Evolutionary conservation across 163 green algal species (phyloP).

Genomic region (Prototheca cutis): DNA sequence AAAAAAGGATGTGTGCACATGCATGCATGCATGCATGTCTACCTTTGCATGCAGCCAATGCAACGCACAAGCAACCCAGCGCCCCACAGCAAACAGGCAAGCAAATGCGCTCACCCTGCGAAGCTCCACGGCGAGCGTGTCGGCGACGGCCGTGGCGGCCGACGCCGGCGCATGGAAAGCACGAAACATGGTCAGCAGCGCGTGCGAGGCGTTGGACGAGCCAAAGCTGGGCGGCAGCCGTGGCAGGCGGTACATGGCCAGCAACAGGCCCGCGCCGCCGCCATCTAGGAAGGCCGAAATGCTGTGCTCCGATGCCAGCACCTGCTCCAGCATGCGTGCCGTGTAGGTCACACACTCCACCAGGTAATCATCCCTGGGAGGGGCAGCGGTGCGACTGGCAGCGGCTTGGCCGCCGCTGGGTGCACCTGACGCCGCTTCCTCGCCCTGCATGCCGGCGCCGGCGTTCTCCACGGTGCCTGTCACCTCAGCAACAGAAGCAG

Average conservation of each 20-base stretch:
- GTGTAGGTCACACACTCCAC: conserved; percentile 59
- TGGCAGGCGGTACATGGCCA: conserved; percentile 68
- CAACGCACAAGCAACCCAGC: too few relatives aligned
- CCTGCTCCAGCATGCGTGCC: conserved; percentile 69
- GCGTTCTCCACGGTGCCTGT: too few relatives aligned
- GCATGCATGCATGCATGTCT: too few relatives aligned
- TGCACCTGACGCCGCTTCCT: too few relatives aligned
- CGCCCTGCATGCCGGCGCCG: too few relatives aligned
- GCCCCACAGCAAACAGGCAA: too few relatives aligned
- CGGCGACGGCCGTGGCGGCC: conserved; percentile 8
- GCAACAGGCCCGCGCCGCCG: conserved; percentile 60
- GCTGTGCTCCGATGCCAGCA: conserved; percentile 59
- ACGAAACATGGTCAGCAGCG: conserved; percentile 58
- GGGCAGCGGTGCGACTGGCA: not conserved
- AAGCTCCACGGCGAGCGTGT: conserved; percentile 13
- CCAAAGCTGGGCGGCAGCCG: conserved; percentile 56
- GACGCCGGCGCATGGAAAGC: conserved; percentile 30
- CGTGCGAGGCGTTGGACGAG: conserved; percentile 51
- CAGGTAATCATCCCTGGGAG: conserved; percentile 31
- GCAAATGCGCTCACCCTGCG: not conserved
- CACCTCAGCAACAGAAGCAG: too few relatives aligned
- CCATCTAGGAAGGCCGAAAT: conserved; percentile 60
- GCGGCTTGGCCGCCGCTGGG: not conserved
- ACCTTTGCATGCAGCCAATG: too few relatives aligned
- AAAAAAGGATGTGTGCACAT: too few relatives aligned